These are phyloP conservation scores for Tricholoma flavovirens DNA, from an alignment of 768 basidiomycete species.

Conservation along the genomic window DNA sequence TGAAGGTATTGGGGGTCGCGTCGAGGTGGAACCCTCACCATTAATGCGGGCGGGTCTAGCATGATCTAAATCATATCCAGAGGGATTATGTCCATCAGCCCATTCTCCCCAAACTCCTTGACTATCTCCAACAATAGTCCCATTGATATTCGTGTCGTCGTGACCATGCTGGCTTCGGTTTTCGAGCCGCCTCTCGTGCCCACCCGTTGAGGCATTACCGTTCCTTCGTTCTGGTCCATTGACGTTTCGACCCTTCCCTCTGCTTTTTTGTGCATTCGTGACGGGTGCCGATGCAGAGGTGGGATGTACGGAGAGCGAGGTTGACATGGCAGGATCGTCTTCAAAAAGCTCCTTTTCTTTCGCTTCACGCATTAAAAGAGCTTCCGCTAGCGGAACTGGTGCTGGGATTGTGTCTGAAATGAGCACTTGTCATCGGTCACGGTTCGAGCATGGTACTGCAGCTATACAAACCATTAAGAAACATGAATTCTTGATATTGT, in stretches of 20 bases:
- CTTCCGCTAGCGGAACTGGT: slow-evolving; percentile 53
- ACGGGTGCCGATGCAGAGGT: slow-evolving; percentile 19
- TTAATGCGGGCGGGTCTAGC: slow-evolving; percentile 5
- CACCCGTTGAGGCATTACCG: slow-evolving; percentile 8
- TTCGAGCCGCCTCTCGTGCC: slow-evolving; percentile 8
- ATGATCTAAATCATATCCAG: slow-evolving; percentile 1
- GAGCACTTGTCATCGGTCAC: slow-evolving; percentile 3
- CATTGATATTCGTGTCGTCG: neutral
- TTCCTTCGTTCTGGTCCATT: slow-evolving; percentile 31
- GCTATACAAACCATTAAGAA: slow-evolving; percentile 49
- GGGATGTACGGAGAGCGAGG: slow-evolving; percentile 13
- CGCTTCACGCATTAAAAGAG: slow-evolving; percentile 47
- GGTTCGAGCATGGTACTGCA: neutral
- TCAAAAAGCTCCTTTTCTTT: slow-evolving; percentile 54
- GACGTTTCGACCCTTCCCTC: slow-evolving; percentile 31
- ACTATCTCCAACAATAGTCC: neutral
- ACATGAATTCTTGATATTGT: slow-evolving; percentile 65
- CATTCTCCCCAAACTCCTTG: slow-evolving; percentile 12
- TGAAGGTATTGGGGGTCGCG: slow-evolving; percentile 18
- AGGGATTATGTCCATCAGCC: slow-evolving; percentile 11
- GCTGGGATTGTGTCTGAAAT: slow-evolving; percentile 59
- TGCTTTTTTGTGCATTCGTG: slow-evolving; percentile 20
- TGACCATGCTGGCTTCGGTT: slow-evolving; percentile 6
- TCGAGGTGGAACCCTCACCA: slow-evolving; percentile 18
- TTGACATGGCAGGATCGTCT: slow-evolving; percentile 44